Evolutionary conservation across 2,329 filamentous ascomycete genomes (phyloP).

Genomic region (Trichoderma endophyticum): DNA sequence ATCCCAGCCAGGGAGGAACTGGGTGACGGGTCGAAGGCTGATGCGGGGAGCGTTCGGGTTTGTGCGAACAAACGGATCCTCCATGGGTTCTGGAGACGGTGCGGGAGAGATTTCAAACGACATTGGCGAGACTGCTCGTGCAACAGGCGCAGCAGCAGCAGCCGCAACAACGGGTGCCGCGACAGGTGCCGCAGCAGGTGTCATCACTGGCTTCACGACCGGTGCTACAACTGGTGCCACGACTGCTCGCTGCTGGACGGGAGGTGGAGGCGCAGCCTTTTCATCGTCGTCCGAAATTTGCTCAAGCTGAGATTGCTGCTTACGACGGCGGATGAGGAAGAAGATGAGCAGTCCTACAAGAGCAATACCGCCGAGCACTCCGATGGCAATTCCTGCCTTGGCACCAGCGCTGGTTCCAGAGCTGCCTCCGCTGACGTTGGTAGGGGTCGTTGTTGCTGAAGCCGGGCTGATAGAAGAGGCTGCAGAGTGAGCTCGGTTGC

Average conservation of each 20-base stretch:
- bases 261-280: conserved; percentile 43
- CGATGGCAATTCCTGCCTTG: conserved; percentile 83
- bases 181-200: not conserved
- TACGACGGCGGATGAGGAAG: conserved; percentile 67
- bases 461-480: conserved; percentile 24
- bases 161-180: not conserved
- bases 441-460: conserved; percentile 7
- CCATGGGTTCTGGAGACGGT: conserved; percentile 26
- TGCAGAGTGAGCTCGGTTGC: conserved; percentile 23
- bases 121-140: not conserved
- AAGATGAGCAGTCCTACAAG: conserved; percentile 65
- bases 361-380: conserved; percentile 68
- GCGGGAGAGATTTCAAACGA: not conserved
- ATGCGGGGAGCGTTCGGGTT: conserved; percentile 68
- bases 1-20: conserved; percentile 67
- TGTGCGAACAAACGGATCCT: conserved; percentile 8
- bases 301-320: conserved; percentile 58
- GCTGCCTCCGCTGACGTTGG: not conserved
- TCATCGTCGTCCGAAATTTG: conserved; percentile 56
- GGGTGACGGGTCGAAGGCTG: conserved; percentile 78
- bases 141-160: not conserved
- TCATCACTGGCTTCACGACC: not conserved
- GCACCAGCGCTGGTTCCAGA: conserved; percentile 36
- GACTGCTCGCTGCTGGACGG: conserved; percentile 25
- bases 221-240: not conserved